Evolutionary conservation across 495 filamentous ascomycete species (phyloP).

Genomic region (Platismatia glauca): DNA sequence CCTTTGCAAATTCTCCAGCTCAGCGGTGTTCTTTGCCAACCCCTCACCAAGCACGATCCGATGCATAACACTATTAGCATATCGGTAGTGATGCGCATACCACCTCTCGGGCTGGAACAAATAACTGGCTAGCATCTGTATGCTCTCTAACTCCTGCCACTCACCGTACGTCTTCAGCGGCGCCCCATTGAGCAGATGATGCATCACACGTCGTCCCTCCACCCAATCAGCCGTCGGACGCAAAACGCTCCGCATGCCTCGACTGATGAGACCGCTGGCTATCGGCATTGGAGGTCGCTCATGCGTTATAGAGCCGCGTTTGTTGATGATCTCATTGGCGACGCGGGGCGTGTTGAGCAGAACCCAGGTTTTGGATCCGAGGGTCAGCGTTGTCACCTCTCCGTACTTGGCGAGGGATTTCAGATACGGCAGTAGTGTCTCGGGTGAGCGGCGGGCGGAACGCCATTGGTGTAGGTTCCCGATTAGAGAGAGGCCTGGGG

Average conservation of each 20-base stretch:
- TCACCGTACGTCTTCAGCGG: constrained; percentile 29
- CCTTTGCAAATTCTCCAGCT: constrained; percentile 29
- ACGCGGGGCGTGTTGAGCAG: background rate
- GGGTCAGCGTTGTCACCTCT: background rate
- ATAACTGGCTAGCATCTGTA: constrained; percentile 32
- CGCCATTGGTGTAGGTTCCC: too few species aligned
- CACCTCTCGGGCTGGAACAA: constrained; percentile 30
- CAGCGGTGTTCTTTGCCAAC: constrained; percentile 16
- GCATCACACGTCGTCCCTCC: constrained; percentile 35
- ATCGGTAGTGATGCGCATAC: constrained; percentile 36
- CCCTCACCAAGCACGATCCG: constrained; percentile 30
- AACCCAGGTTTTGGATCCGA: background rate
- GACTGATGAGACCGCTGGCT: constrained; percentile 32
- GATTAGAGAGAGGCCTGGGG: too few species aligned
- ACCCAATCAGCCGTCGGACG: constrained; percentile 27
- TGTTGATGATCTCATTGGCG: constrained; percentile 21
- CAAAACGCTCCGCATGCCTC: constrained; percentile 26
- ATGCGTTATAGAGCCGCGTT: constrained; percentile 29
- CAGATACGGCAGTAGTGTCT: too few species aligned
- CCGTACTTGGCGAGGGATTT: background rate
- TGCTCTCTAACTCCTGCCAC: constrained; percentile 36
- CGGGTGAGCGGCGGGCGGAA: too few species aligned
- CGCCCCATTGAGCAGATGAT: constrained; percentile 33
- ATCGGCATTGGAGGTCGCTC: constrained; percentile 31
- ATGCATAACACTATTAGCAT: constrained; percentile 35